phyloP scores from a whole-genome alignment of 2,329 filamentous ascomycete genomes.

The Emergomyces africanus region DNA sequence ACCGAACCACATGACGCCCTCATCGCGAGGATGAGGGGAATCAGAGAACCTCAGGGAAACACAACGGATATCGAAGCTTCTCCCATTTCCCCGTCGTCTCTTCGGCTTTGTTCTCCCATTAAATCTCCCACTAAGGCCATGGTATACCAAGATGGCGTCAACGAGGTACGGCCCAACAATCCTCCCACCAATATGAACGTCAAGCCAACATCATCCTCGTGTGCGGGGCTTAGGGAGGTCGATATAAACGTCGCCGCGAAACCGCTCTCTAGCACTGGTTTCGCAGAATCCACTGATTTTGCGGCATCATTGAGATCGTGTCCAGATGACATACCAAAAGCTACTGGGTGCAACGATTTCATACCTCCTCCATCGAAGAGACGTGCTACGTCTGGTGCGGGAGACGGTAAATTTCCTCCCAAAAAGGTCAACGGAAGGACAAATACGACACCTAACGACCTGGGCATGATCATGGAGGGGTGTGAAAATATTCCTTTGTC shows the following conservation, averaged over 20 bases:
- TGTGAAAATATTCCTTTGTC: constrained; percentile 30
- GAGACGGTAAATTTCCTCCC: constrained; percentile 31
- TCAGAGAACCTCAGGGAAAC: constrained; percentile 20
- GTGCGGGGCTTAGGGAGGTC: constrained; percentile 38
- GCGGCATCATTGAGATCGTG: not conserved
- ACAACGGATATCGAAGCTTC: constrained; percentile 12
- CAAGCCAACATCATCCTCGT: constrained; percentile 21
- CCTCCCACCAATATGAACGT: constrained; percentile 15
- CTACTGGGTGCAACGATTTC: constrained; percentile 14
- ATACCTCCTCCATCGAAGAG: constrained; percentile 17
- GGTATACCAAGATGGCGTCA: constrained; percentile 39
- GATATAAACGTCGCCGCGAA: constrained; percentile 35
- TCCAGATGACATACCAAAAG: not conserved
- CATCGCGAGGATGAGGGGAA: constrained; percentile 38
- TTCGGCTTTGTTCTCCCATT: constrained; percentile 15
- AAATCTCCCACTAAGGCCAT: constrained; percentile 36
- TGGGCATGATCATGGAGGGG: constrained; percentile 22
- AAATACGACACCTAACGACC: constrained; percentile 18
- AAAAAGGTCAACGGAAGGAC: constrained; percentile 28
- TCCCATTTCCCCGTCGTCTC: constrained; percentile 12
- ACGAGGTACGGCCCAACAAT: constrained; percentile 23
- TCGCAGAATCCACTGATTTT: not conserved
- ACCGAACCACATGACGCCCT: constrained; percentile 53
- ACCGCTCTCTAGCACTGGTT: constrained; percentile 14
- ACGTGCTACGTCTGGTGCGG: constrained; percentile 10